A percentile compares a stretch with the other conserved stretches of the same genome.
These are phyloP conservation scores for Yarrowia galli DNA, from an alignment of 1,139 yeast genomes.

Conservation along the genomic window DNA sequence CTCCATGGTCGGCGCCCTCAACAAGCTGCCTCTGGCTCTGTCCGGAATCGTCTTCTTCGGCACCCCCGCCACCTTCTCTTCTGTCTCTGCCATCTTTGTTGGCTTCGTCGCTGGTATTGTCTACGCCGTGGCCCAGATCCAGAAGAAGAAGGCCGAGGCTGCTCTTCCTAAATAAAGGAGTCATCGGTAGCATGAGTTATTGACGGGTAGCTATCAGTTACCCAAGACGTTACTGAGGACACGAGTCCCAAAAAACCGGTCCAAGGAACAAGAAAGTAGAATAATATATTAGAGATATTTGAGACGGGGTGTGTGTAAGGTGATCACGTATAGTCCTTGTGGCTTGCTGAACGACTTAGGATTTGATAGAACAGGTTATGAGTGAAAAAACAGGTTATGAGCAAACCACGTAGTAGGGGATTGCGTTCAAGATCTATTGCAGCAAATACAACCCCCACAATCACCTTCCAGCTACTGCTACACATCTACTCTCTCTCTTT, in stretches of 20 bases:
- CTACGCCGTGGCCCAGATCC: conserved; percentile 89
- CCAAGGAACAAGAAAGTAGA: conserved; percentile 13
- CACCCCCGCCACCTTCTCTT: conserved; percentile 92
- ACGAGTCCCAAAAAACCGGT: too few species aligned
- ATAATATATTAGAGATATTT: conserved; percentile 17
- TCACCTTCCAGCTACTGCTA: not conserved
- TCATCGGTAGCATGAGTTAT: not conserved
- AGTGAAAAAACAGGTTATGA: not conserved
- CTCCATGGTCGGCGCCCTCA: conserved; percentile 98
- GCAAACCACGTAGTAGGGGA: too few species aligned
- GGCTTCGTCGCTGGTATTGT: conserved; percentile 96
- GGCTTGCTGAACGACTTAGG: too few species aligned
- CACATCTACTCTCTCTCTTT: not conserved
- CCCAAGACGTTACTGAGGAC: too few species aligned
- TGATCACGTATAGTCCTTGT: not conserved
- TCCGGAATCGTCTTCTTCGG: conserved; percentile 93
- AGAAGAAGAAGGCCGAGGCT: conserved; percentile 61
- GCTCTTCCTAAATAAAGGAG: conserved; percentile 46
- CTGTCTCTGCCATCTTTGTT: conserved; percentile 85
- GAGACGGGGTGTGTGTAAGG: not conserved
- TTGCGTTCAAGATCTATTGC: too few species aligned
- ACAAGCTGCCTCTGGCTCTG: conserved; percentile 95
- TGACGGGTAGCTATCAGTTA: not conserved
- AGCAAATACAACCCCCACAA: too few species aligned
- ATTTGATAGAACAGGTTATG: too few species aligned